Conservation (phyloP, 1,284 basidiomycete genomes). For the Tranzscheliella williamsii region DNA sequence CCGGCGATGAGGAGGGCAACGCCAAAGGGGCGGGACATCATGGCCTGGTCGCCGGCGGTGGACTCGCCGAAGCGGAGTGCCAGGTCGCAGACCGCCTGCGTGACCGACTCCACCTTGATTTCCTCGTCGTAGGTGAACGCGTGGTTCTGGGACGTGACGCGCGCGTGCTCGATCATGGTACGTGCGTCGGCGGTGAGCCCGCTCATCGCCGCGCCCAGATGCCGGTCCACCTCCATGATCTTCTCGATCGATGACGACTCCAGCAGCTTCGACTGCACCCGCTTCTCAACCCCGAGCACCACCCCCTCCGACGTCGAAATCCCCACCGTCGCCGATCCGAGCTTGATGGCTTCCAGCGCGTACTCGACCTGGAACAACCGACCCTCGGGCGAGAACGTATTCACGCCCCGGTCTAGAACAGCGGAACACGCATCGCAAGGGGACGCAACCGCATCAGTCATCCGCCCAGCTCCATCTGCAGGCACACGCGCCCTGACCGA, state of each 20-base stretch:
- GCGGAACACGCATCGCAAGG: too few species aligned
- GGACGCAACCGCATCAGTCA: too few species aligned
- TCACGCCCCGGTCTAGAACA: slow-evolving; percentile 84
- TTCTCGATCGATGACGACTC: slow-evolving; percentile 97
- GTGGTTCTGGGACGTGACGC: slow-evolving; percentile 88
- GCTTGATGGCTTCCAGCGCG: slow-evolving; percentile 71
- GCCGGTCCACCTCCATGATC: slow-evolving; percentile 98
- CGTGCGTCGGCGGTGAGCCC: slow-evolving; percentile 96
- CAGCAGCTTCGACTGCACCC: slow-evolving; percentile 92
- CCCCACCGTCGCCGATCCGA: slow-evolving; percentile 95
- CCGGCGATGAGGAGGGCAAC: slow-evolving; percentile 96
- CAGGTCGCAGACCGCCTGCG: slow-evolving; percentile 96
- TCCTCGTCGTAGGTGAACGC: slow-evolving; percentile 94
- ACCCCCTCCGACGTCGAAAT: slow-evolving; percentile 74
- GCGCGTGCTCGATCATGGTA: slow-evolving; percentile 99
- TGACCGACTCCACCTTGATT: slow-evolving; percentile 81
- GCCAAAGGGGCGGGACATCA: slow-evolving; percentile 92
- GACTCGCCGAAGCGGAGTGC: slow-evolving; percentile 97
- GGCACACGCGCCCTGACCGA: too few species aligned
- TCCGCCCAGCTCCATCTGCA: too few species aligned
- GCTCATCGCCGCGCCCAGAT: slow-evolving; percentile 97
- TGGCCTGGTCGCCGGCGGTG: slow-evolving; percentile 90
- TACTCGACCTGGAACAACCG: slow-evolving; percentile 96
- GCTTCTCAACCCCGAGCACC: slow-evolving; percentile 95
- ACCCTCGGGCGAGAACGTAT: slow-evolving; percentile 98